Base-by-base conservation (phyloP, 768 basidiomycete species). In the Candolleomyces aberdarensis region DNA sequence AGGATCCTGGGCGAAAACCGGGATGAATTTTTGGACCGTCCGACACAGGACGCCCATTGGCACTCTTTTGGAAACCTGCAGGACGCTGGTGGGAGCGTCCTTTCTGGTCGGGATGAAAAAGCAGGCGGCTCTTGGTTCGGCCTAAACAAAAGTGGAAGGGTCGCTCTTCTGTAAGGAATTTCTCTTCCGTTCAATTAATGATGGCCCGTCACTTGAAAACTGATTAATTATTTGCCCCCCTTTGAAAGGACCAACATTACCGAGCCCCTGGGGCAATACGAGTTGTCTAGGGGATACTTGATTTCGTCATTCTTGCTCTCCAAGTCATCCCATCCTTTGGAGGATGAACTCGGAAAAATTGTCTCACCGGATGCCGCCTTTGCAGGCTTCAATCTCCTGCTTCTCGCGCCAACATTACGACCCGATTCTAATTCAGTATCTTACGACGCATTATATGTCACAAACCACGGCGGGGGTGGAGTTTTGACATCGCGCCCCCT, bases 71-170 rank as follows among this genome's bases (percentile, higher is more conserved):
- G 75, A 31, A 61, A 69, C 44, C 67, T 51, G 61, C 64, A 44
- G 49, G 60, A 62, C 62, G 49, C 41, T 20, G 59, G 65, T 64
- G 77, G 72, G 22, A 68, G 68, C 53, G 71, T 94, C 62, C 78
- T 94, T 58, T 93, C 91, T 2, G 92, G 92, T 52, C 82, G 86
- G 65, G 92, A 94, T 73, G 68, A 78, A 20, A 75, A 75, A 52
- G 91, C 86, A 3, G 91, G 91, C 44, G 92, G 92, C 48, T 89
- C 91, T 40, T 94, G 92, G 92, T 81, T 92, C 67, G 92, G 92
- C 13, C 72, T 92, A 59, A 85, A 72, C 69, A 80, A 82, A 62
- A 63, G 80, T 61, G 92, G 92, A 22, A 82, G 81, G 64, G 74
- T 92, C 58, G 90, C 89, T 13, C 70, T 94, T 56, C 69, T 93